Evolutionary conservation across 257 asterid species (phyloP), one percentile per base, ranked within the genome.

Genomic region (Haberlea rhodopensis): DNA sequence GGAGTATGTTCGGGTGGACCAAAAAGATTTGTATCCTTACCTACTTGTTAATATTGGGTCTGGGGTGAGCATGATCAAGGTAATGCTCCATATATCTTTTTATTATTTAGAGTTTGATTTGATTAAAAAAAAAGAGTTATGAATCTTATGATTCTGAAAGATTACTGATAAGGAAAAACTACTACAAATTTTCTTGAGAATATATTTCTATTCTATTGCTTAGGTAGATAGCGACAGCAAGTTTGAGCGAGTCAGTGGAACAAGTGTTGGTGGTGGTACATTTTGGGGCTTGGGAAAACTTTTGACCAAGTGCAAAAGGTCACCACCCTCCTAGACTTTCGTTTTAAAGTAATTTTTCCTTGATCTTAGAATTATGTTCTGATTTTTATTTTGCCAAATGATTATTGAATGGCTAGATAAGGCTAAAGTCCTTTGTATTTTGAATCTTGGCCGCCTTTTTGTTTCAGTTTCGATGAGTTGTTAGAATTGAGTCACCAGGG

Each of bases 1-100:
- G 80, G 86, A 86, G 62, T 87, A 81, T 58, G 84, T 89, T 28
- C 91, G 87, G 80, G 87, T 94, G 64, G 85, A 83, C 74, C 94
- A 87, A 61, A 78, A 83, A 56, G 97, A 94, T 73, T 73, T 94
- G 59, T 94, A 85, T 73, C 99, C 99, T n/a, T 94, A 94, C 72
- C 97, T 94, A 67, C 97, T 94, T 31, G 97, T 94, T 58, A 94
- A 87, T 65, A 78, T 94, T 66, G 99, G 99, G 18, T 94, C 99
- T 22, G 99, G 99, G 27, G 96, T 90, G 63, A 90, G 99, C 94
- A 90, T 94, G 99, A 94, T 94, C 70, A 94, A 94, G 97, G 99
- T 90, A 74, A 55, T 52, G n/a, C 53, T 27, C 51, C 22, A 31
- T 48, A 10, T 62, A 40, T 56, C 62, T 48, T 59, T 59, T 26